These are phyloP conservation scores for Capsella rubella DNA, from an alignment of 441 rosid genomes.

Conservation along the genomic window DNA sequence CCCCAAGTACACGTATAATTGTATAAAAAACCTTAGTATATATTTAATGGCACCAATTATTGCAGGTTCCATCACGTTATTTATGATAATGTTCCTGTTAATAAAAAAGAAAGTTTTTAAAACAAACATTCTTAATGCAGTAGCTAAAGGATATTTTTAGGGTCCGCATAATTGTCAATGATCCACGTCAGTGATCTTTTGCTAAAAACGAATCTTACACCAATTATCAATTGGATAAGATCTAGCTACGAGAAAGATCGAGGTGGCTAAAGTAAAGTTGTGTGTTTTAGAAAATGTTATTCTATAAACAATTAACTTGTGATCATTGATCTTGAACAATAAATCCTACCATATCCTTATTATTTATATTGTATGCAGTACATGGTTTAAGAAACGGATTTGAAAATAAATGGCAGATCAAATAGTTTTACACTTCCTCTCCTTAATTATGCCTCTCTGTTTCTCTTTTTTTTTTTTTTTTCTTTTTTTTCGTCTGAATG, in stretches of 20 bases:
- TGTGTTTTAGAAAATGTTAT: too few species aligned
- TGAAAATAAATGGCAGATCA: too few species aligned
- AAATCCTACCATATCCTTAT: too few species aligned
- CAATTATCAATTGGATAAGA: constrained; percentile 39
- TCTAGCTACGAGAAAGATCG: constrained; percentile 11
- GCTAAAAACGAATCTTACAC: constrained; percentile 28
- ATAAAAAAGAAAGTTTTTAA: background rate
- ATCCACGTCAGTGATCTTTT: constrained; percentile 24
- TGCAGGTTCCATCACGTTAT: constrained; percentile 23
- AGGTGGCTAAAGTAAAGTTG: constrained; percentile 7
- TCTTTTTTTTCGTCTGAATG: too few species aligned
- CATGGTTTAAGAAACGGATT: too few species aligned
- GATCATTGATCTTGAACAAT: too few species aligned
- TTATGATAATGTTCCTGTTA: constrained; percentile 16
- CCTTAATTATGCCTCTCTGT: too few species aligned
- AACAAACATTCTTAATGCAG: constrained; percentile 10
- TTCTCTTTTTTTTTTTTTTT: too few species aligned
- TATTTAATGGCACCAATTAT: constrained; percentile 29
- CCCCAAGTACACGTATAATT: background rate
- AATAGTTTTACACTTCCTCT: too few species aligned
- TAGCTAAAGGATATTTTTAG: background rate
- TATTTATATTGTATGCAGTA: too few species aligned
- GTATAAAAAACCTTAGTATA: constrained; percentile 11
- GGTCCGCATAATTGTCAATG: background rate
- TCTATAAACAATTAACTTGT: too few species aligned